A percentile compares a stretch with the other conserved stretches of the same genome.
phyloP scores from a whole-genome alignment of 306 rosid species.

The Abrus precatorius region DNA sequence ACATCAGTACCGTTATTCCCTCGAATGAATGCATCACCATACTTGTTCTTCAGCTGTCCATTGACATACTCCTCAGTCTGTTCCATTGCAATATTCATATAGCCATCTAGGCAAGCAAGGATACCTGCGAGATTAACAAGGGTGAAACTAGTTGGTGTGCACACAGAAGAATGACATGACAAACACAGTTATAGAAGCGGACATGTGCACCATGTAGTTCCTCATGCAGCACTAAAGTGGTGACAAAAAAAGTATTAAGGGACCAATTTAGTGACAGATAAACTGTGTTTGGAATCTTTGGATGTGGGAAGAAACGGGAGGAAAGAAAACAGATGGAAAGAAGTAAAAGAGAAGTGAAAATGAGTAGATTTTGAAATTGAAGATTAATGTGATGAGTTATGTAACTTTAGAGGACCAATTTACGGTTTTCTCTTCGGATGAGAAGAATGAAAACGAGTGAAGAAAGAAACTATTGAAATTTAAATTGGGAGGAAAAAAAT shows the following conservation, averaged over 20 bases:
- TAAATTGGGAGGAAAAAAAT: neutral
- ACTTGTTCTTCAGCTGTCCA: constrained; percentile 93
- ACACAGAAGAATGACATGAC: constrained; percentile 27
- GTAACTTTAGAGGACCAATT: too few relatives aligned
- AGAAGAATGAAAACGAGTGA: neutral
- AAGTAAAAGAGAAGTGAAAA: too few relatives aligned
- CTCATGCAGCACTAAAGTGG: too few relatives aligned
- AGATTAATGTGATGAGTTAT: too few relatives aligned
- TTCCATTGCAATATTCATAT: constrained; percentile 99
- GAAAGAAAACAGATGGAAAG: too few relatives aligned
- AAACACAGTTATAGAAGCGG: neutral
- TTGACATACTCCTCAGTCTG: constrained; percentile 97
- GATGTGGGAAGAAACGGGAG: too few relatives aligned
- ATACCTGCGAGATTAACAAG: constrained; percentile 68
- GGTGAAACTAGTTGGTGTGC: constrained; percentile 17
- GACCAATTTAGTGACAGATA: too few relatives aligned
- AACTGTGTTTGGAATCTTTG: too few relatives aligned
- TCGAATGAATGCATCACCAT: constrained; percentile 96
- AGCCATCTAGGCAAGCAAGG: constrained; percentile 96
- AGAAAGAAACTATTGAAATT: too few relatives aligned
- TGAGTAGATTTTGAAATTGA: too few relatives aligned
- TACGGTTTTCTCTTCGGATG: neutral
- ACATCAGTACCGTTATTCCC: constrained; percentile 80
- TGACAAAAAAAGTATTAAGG: too few relatives aligned
- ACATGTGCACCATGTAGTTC: neutral